Percentiles rank a stretch among this genome's conserved stretches.
Evolutionary conservation across 371 early-diverging fungal genomes (phyloP).

Genomic region (Umbelopsis sp.): DNA sequence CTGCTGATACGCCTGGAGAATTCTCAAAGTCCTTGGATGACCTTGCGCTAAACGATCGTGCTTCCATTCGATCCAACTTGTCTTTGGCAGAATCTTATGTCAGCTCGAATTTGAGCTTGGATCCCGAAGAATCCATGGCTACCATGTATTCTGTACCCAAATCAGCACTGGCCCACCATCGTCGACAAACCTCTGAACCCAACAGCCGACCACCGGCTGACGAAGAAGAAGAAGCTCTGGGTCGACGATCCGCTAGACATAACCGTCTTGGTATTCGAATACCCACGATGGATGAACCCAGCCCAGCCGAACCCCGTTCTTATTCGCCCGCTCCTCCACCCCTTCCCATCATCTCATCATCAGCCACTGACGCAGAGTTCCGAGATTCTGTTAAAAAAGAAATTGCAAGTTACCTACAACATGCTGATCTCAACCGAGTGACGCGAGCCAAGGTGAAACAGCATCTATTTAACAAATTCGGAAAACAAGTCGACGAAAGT

Average conservation of each 20-base stretch:
- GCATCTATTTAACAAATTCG: slow-evolving; percentile 33
- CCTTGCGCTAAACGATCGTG: slow-evolving; percentile 21
- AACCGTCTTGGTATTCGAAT: slow-evolving; percentile 31
- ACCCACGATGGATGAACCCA: slow-evolving; percentile 21
- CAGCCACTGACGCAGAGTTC: neutral
- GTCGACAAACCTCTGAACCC: slow-evolving; percentile 8
- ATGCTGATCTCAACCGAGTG: slow-evolving; percentile 36
- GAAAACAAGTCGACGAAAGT: slow-evolving; percentile 21
- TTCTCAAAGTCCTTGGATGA: slow-evolving; percentile 14
- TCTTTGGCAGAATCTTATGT: slow-evolving; percentile 38
- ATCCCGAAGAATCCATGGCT: slow-evolving; percentile 24
- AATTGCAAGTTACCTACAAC: slow-evolving; percentile 30
- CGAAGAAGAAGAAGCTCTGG: slow-evolving; percentile 24
- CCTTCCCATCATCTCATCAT: neutral
- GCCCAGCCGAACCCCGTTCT: neutral
- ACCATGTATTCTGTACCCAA: slow-evolving; percentile 10
- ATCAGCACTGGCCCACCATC: slow-evolving; percentile 5
- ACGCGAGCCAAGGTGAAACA: slow-evolving; percentile 44
- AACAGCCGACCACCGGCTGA: neutral
- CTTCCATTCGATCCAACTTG: slow-evolving; percentile 32
- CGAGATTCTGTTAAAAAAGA: slow-evolving; percentile 19
- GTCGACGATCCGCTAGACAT: slow-evolving; percentile 32
- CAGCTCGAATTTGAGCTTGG: slow-evolving; percentile 36
- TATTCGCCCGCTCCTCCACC: slow-evolving; percentile 12
- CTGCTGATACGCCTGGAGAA: neutral